A percentile compares a stretch with the other conserved stretches of the same genome.
Conservation (phyloP, 225 moss, liverwort and hornwort genomes). For the Polytrichum formosum region DNA sequence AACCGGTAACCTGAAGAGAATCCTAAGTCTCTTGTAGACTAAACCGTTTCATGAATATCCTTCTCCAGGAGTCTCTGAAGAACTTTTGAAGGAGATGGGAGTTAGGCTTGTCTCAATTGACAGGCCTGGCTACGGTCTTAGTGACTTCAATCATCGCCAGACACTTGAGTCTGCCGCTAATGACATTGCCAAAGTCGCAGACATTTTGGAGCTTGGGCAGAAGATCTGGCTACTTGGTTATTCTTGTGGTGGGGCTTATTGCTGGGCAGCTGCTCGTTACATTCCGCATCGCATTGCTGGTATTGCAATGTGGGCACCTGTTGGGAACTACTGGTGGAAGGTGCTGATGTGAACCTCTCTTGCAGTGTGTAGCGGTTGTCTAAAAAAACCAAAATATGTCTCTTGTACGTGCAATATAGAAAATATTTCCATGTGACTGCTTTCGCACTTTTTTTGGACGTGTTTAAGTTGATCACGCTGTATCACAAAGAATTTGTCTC, state of each 20-base stretch:
- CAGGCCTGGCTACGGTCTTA: conserved; percentile 57
- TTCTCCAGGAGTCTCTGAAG: conserved; percentile 41
- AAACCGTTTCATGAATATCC: neutral
- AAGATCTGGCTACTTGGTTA: conserved; percentile 57
- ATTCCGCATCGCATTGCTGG: conserved; percentile 68
- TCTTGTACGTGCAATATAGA: too few species aligned
- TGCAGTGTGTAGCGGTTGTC: neutral
- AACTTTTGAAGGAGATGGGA: conserved; percentile 44
- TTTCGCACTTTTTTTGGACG: too few species aligned
- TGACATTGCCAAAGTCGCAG: conserved; percentile 41
- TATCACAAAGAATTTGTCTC: too few species aligned
- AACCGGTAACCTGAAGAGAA: too few species aligned
- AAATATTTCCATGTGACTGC: too few species aligned
- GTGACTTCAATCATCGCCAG: conserved; percentile 35
- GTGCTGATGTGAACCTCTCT: conserved; percentile 14
- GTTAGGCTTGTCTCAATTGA: conserved; percentile 52
- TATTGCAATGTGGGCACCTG: conserved; percentile 61
- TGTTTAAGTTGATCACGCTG: too few species aligned
- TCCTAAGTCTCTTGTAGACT: too few species aligned
- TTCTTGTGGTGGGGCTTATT: conserved; percentile 60
- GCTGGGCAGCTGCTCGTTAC: conserved; percentile 60
- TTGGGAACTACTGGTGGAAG: conserved; percentile 62
- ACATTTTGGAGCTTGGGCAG: conserved; percentile 42
- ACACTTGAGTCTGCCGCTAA: conserved; percentile 37
- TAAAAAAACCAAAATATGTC: neutral